Evolutionary conservation across 164 flowering plant species (phyloP), one percentile per base, ranked within the genome.

Genomic region (Berberis thunbergii): DNA sequence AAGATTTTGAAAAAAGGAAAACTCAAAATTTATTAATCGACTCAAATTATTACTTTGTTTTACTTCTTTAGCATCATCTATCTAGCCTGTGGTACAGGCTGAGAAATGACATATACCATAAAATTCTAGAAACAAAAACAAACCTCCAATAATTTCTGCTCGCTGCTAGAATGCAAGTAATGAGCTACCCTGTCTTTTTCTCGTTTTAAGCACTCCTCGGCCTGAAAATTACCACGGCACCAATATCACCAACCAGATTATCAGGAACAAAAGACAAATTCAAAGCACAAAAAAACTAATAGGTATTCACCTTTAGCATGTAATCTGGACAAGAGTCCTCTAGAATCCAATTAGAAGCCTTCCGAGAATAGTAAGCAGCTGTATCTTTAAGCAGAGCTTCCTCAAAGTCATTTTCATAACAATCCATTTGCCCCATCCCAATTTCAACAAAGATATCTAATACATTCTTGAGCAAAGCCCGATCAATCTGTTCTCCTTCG

Each of bases 311-410:
- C 71, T 87, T 90, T 60, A 77, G 60, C 96, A 88, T 86, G 69
- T 88, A 86, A 68, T 86, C 93, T 43, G 91, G 89, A 76, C 91
- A 88, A 61, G 97, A 91, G 76, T 91, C 86, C 64, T 85, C 89
- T 6, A 76, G 62, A 63, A 91, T 88, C 97, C 97, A 91, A 69
- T 67, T 79, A 60, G 87, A 79, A 62, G 93, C 97, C 67, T 88
- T 91, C 52, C 91, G 81, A 64, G 93, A 83, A 79, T 88, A 91
- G 70, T 88, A 84, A 7, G 83, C 78, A 67, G 85, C 84, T 41
- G 91, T 82, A 69, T 86, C 89, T 10, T 72, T 61, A 43, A 91
- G 87, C 89, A 91, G 72, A 44, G 70, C 71, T 2, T 57, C 77
- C 74, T 91, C 93, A 74, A 91, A 91, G 65, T 88, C 91, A 39